Evolutionary conservation across 345 rosid species (phyloP).

Genomic region (Psidium friedrichsthalianum): DNA sequence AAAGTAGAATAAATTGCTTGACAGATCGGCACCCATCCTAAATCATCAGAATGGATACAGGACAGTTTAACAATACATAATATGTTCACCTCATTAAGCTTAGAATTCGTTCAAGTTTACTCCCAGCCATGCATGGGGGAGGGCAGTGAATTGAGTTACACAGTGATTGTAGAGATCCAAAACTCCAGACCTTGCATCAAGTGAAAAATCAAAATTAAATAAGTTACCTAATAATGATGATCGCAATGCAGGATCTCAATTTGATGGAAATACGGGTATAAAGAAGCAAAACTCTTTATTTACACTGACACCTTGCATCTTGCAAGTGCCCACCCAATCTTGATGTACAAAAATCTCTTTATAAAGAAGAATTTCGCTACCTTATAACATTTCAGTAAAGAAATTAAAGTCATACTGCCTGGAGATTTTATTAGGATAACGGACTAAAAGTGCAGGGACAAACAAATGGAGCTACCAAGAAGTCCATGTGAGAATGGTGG

Average conservation of each 20-base stretch:
- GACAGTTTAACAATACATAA: neutral
- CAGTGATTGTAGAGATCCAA: constrained; percentile 44
- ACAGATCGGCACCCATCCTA: constrained; percentile 40
- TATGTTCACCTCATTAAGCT: neutral
- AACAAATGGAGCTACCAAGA: neutral
- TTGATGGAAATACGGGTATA: neutral
- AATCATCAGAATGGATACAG: constrained; percentile 3
- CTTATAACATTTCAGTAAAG: neutral
- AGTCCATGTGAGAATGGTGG: neutral
- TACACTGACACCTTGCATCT: neutral
- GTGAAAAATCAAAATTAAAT: neutral
- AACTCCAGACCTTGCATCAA: constrained; percentile 83
- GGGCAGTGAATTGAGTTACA: constrained; percentile 97
- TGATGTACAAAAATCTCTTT: neutral
- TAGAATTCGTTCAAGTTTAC: constrained; percentile 16
- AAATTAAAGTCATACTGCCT: neutral
- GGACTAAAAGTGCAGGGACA: neutral
- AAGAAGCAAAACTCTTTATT: neutral
- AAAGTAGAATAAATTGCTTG: constrained; percentile 28
- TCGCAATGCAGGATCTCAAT: neutral
- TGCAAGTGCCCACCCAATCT: neutral
- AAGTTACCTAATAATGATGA: neutral
- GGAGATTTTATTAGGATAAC: neutral
- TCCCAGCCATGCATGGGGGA: constrained; percentile 96
- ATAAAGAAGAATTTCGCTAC: neutral